phyloP scores from a whole-genome alignment of 73 alveolate genomes.

The Paraurostyla sp. region DNA sequence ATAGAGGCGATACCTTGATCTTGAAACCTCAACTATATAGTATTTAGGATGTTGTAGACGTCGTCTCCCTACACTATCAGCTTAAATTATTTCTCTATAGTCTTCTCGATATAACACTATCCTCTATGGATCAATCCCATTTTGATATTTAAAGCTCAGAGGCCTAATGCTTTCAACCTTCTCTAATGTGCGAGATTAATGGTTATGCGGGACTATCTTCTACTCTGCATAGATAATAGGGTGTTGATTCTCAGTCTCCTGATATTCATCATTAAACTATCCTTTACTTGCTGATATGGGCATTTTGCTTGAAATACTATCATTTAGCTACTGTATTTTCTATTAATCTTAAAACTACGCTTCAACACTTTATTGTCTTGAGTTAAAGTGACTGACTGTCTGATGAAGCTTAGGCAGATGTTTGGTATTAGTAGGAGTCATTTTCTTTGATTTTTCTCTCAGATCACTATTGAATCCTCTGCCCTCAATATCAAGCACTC shows the following conservation, averaged over 20 bases:
- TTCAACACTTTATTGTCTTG: neutral
- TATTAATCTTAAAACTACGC: neutral
- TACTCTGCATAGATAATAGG: too few species aligned
- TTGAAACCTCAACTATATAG: slow-evolving; percentile 29
- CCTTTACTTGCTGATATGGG: too few species aligned
- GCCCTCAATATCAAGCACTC: neutral
- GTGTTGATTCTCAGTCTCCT: too few species aligned
- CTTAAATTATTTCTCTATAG: neutral
- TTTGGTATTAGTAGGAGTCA: neutral
- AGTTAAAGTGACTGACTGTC: slow-evolving; percentile 30
- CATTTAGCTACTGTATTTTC: neutral
- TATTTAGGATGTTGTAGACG: neutral
- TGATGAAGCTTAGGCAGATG: neutral
- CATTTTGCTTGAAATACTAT: neutral
- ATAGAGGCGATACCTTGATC: neutral
- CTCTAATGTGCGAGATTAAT: neutral
- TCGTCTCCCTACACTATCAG: neutral
- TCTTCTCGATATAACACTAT: slow-evolving; percentile 29
- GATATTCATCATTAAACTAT: too few species aligned
- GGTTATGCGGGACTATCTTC: neutral
- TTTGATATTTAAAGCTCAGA: neutral
- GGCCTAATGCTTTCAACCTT: neutral
- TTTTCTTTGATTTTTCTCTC: neutral
- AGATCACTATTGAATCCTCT: neutral
- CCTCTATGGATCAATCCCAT: neutral